phyloP scores from a whole-genome alignment of 139 green algal genomes.

The Auxenochlorella pyrenoidosa region DNA sequence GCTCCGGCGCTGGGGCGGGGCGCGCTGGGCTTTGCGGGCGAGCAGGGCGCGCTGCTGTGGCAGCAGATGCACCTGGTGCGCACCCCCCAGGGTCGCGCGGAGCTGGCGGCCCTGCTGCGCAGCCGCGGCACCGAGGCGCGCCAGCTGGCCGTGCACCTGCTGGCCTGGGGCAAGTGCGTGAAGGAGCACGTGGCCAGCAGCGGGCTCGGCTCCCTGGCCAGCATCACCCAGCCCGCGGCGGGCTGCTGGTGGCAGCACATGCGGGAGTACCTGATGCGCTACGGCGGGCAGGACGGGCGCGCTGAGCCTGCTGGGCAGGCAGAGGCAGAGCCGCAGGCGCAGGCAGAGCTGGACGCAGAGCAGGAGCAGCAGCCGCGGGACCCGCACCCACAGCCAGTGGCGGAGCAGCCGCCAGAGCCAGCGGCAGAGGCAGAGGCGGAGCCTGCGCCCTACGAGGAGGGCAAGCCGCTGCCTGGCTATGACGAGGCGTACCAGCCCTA shows the following conservation, averaged over 20 bases:
- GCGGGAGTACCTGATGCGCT: conserved; percentile 19
- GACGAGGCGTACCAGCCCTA: not conserved
- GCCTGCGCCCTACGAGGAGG: not conserved
- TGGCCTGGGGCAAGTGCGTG: conserved; percentile 25
- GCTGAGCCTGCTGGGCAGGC: not conserved
- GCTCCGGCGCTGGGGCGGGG: conserved; percentile 4
- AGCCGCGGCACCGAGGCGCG: not conserved
- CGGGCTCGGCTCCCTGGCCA: not conserved
- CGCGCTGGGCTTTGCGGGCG: not conserved
- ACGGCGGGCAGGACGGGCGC: not conserved
- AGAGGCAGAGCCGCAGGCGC: not conserved
- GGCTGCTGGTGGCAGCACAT: conserved; percentile 41
- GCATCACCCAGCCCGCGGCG: conserved; percentile 7
- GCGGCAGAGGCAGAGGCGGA: not conserved
- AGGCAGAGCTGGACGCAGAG: not conserved
- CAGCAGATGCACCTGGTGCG: not conserved
- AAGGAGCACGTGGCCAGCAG: not conserved
- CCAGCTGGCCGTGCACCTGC: conserved; percentile 19
- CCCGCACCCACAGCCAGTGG: not conserved
- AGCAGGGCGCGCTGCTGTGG: conserved; percentile 9
- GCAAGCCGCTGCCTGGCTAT: not conserved
- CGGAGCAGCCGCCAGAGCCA: not conserved
- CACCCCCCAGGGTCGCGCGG: not conserved
- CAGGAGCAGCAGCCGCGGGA: not conserved
- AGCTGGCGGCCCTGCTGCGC: not conserved